A percentile compares a stretch with the other conserved stretches of the same genome.
phyloP scores from a whole-genome alignment of 2,329 filamentous ascomycete species.

The Ceratocystis variospora region DNA sequence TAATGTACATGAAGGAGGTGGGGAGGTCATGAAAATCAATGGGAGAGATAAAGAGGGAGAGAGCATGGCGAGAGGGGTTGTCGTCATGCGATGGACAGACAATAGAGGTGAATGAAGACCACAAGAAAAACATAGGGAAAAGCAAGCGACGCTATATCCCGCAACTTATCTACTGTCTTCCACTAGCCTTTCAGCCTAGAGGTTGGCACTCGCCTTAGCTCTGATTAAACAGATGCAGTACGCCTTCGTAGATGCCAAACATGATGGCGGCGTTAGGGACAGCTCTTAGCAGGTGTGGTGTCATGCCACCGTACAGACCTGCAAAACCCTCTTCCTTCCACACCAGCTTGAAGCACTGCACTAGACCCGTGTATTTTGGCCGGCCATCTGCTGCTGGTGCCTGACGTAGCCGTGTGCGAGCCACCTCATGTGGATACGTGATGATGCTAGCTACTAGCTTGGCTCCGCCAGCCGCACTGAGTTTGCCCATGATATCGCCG shows the following conservation, averaged over 20 bases:
- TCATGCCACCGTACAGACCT: slow-evolving; percentile 78
- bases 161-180: no score
- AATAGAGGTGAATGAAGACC: background rate
- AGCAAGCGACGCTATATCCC: no score
- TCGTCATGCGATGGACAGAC: background rate
- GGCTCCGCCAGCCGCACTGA: slow-evolving; percentile 64
- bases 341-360: slow-evolving; percentile 78
- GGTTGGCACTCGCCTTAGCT: background rate
- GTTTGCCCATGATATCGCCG: slow-evolving; percentile 65
- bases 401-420: slow-evolving; percentile 71
- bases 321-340: slow-evolving; percentile 79
- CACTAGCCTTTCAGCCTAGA: background rate
- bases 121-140: background rate
- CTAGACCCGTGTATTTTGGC: slow-evolving; percentile 74
- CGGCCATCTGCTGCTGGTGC: slow-evolving; percentile 55
- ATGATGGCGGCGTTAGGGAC: slow-evolving; percentile 91
- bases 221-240: slow-evolving; percentile 35
- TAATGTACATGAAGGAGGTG: background rate
- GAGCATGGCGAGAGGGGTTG: background rate
- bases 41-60: background rate
- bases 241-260: slow-evolving; percentile 73
- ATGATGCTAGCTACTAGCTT: slow-evolving; percentile 74
- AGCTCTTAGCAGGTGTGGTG: slow-evolving; percentile 78
- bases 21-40: background rate
- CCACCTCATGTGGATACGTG: slow-evolving; percentile 88